phyloP scores from a whole-genome alignment of 805 yeast species.

The Grigorovia humatica region DNA sequence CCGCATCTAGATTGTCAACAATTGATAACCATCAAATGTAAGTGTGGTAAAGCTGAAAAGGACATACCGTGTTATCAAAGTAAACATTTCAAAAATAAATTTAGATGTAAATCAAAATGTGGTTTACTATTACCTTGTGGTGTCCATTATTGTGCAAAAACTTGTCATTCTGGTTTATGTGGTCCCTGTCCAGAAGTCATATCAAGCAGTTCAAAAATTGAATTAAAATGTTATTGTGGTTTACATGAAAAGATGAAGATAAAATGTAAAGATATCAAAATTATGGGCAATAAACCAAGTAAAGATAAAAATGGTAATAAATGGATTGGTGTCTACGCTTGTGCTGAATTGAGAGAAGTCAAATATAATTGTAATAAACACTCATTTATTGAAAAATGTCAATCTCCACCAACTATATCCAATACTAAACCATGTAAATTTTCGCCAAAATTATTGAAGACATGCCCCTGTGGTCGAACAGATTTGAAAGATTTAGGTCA shows the following conservation, averaged over 20 bases:
- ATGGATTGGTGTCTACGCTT: constrained; percentile 46
- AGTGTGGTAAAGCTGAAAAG: constrained; percentile 57
- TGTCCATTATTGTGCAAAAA: constrained; percentile 48
- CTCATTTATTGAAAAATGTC: constrained; percentile 45
- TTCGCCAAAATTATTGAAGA: constrained; percentile 47
- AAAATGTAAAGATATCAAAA: constrained; percentile 35
- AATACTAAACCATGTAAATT: constrained; percentile 42
- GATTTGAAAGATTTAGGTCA: constrained; percentile 31
- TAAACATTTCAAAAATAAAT: constrained; percentile 39
- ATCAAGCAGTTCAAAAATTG: constrained; percentile 4
- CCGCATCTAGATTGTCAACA: constrained; percentile 78
- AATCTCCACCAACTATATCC: constrained; percentile 21
- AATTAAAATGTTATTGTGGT: constrained; percentile 67
- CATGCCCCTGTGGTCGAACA: constrained; percentile 76
- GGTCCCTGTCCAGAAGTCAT: constrained; percentile 53
- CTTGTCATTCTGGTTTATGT: constrained; percentile 77
- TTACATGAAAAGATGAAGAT: constrained; percentile 32
- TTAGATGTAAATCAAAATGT: constrained; percentile 49
- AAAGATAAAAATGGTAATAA: constrained; percentile 19
- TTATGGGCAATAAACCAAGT: constrained; percentile 23
- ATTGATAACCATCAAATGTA: constrained; percentile 54
- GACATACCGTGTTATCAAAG: constrained; percentile 70
- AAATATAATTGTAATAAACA: constrained; percentile 51
- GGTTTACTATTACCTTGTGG: constrained; percentile 58
- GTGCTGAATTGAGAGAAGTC: constrained; percentile 36